Evolutionary conservation across 2,329 filamentous ascomycete genomes (phyloP), one percentile per base, ranked within the genome.

Genomic region (Pseudonectria buxi): DNA sequence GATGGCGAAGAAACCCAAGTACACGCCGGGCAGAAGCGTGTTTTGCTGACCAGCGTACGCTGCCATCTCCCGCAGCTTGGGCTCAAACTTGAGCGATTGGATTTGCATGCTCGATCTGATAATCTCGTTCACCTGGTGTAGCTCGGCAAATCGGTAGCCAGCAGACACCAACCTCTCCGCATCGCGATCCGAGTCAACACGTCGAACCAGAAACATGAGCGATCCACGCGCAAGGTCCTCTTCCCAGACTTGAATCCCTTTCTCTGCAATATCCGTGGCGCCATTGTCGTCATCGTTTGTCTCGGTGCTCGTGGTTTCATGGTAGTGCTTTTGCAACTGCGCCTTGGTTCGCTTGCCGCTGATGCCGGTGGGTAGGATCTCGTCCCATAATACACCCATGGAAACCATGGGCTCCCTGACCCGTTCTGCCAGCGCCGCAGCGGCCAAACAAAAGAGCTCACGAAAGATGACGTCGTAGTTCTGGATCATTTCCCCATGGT

Each of bases 401-500:
- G 78, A 69, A 6, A 74, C 68, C 2, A 90, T 61, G 4, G 74
- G 69, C 28, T 75, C 73, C 40, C 77, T 76, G 43, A 89, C 67
- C 34, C 76, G 74, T 10, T 74, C 68, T 1, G 87, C 83, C 7
- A 94, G 72, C n/a, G 80, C 75, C 6, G 79, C 69, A 1, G 87
- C 86, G 3, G 86, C 83, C 9, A 86, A 70, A 52, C 86, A 94
- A 57, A 94, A 94, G 9, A 89, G 69, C 54, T 94, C 85, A 15
- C 86, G 79, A 56, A 94, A 88, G 2, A 89, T 70, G 12, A 81
- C 65, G 24, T 86, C 81, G 56, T 90, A 90, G 40, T 86, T 74
- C 10, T 77, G 68, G 34, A 83, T 74, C 10, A 76, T 64, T 14
- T 76, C 71, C 1, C 74, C 67, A 44, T 79, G 62, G 35, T 71